Base-by-base conservation (phyloP, 2,329 filamentous ascomycete genomes). In the Cordyceps fumosorosea region DNA sequence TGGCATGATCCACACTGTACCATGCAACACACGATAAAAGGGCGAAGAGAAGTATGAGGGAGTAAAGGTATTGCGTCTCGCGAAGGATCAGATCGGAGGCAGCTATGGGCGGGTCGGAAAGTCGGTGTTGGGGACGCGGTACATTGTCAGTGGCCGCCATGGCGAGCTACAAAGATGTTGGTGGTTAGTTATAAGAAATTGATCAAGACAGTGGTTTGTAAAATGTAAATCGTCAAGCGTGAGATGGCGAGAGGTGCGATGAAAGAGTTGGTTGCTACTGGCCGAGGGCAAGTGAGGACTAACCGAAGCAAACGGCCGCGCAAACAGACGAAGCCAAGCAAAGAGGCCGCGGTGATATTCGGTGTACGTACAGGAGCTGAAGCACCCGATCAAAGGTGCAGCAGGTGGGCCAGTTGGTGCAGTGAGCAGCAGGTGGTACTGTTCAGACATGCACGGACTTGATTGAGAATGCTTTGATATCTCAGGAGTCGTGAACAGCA, bases 1-100 rank as follows among this genome's bases (percentile, higher is more conserved):
- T 78, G 34, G 81, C 78, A 62, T 77, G 79, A 70, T 80, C 73
- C 48, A 85, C 76, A 69, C 81, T 84, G 71, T 84, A 80, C 64
- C 79, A 76, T 40, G 78, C 80, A 51, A 81, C 79, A 60, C 80
- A 73, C 45, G 77, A 65, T 64, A 85, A 74, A 68, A 86, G 84
- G 20, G 79, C 73, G 42, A 80, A 56, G 16, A 85, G 77, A 51
- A 86, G 77, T n/a, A 82, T 67, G 60, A 79, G 73, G 16, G 82
- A 77, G 67, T 84, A 84, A 56, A 80, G 69, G 62, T 83, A 78
- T 70, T 84, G 78, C 10, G 79, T 77, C 48, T 74, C 68, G 62
- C 74, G 74, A 66, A 82, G 75, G 51, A 82, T 71, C 60, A 70
- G 69, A 70, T 82, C 79, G 22, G 67, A 75, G 74, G 40, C 70